Evolutionary conservation across 1,284 basidiomycete species (phyloP), one percentile per base, ranked within the genome.

Genomic region (Moesziomyces antarcticus): DNA sequence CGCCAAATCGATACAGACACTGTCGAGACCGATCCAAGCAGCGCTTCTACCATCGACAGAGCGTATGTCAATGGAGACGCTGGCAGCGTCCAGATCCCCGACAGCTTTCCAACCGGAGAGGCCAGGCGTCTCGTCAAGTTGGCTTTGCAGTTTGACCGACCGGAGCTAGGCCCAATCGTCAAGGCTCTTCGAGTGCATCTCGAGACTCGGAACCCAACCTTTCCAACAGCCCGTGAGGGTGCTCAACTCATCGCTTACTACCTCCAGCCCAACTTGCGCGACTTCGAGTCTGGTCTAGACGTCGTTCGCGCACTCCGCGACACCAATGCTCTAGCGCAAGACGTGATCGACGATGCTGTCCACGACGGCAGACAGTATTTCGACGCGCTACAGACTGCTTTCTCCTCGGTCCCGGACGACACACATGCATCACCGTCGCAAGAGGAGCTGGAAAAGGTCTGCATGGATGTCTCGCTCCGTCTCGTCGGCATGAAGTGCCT

Each of bases 181-280:
- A 42, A 65, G 11, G 71, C 65, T 24, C 18, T 73, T 10, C 57
- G 57, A 21, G 24, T 45, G 18, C 65, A 69, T 42, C 55, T 73
- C 14, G 71, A 65, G 43, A 43, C 56, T 3, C 55, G 47, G 27
- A 61, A 61, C 0, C 52, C 60, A 9, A 57, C 68, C 55, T 73
- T 69, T 37, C 71, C 71, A 4, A 56, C 61, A 8, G 65, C 71
- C 10, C 65, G 61, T n/a, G 65, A 73, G 44, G 71, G 65, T 0
- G 46, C 61, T 24, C 57, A 61, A 37, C 46, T 73, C 52, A 64
- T 73, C 20, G 62, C 54, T 1, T 69, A 57, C 55, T 73, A 65
- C 25, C 44, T 73, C 24, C 65, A 65, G 48, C 65, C 65, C 10
- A 58, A 53, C 13, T 16, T 69, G 25, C 71, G 65, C 43, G 65